Conservation (phyloP, 768 basidiomycete species). For the Peribolospora baueri region DNA sequence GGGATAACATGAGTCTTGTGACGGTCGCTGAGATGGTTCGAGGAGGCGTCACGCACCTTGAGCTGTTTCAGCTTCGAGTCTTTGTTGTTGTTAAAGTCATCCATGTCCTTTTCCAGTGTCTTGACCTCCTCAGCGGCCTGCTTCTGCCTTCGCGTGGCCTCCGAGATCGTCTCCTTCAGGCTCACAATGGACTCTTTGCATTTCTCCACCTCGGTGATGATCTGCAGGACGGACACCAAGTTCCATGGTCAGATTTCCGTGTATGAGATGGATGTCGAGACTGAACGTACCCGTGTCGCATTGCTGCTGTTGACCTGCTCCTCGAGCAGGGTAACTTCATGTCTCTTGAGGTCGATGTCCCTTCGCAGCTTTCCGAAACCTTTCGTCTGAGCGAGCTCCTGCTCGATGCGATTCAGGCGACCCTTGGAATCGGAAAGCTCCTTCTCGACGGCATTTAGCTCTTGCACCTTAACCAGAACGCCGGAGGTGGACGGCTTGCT, state of each 20-base stretch:
- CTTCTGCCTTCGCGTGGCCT: conserved; percentile 51
- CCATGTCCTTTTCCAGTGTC: conserved; percentile 87
- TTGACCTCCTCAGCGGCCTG: conserved; percentile 50
- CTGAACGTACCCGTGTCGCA: conserved; percentile 45
- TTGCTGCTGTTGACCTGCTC: conserved; percentile 73
- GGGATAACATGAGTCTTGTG: not conserved
- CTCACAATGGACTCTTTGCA: conserved; percentile 39
- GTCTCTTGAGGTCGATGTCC: conserved; percentile 69
- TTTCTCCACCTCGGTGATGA: conserved; percentile 52
- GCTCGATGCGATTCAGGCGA: conserved; percentile 30
- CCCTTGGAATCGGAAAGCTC: conserved; percentile 30
- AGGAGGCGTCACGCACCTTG: conserved; percentile 31
- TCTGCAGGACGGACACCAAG: conserved; percentile 25
- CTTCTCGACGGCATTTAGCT: conserved; percentile 43
- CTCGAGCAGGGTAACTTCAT: conserved; percentile 56
- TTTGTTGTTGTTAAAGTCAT: conserved; percentile 95
- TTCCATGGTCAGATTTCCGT: not conserved
- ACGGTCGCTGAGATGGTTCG: not conserved
- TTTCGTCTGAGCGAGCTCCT: conserved; percentile 28
- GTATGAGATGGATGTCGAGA: not conserved
- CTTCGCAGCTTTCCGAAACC: conserved; percentile 27
- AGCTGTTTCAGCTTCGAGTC: conserved; percentile 87
- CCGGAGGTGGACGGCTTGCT: conserved; percentile 44
- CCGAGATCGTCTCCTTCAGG: conserved; percentile 33
- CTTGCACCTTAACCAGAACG: conserved; percentile 57